phyloP scores from a whole-genome alignment of 768 basidiomycete genomes.

The Gloeopeniophorella convolvens region DNA sequence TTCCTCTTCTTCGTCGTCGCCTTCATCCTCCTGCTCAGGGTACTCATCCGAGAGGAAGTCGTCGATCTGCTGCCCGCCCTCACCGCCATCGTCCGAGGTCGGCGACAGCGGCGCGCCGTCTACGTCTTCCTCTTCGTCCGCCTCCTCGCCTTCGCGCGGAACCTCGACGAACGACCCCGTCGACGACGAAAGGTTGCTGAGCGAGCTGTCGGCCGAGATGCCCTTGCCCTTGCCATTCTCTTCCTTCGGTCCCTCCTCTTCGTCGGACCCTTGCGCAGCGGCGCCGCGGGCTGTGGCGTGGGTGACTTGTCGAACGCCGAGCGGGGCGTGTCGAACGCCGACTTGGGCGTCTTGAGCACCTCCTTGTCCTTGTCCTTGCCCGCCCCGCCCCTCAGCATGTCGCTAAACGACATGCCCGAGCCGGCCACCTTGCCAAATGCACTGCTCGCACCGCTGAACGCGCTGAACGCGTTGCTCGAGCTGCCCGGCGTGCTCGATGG shows the following conservation, averaged over 20 bases:
- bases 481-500: slow-evolving; percentile 24
- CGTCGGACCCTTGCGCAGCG: neutral
- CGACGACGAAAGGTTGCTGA: slow-evolving; percentile 13
- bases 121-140: slow-evolving; percentile 20
- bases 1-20: slow-evolving; percentile 17
- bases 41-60: slow-evolving; percentile 25
- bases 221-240: neutral
- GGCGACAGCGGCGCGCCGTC: slow-evolving; percentile 11
- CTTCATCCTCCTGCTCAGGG: slow-evolving; percentile 27
- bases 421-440: slow-evolving; percentile 39
- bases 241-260: slow-evolving; percentile 1
- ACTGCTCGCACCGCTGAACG: slow-evolving; percentile 27
- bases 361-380: slow-evolving; percentile 13
- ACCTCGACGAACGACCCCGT: slow-evolving; percentile 19
- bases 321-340: slow-evolving; percentile 2
- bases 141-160: slow-evolving; percentile 15
- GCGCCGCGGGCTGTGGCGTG: slow-evolving; percentile 6
- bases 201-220: slow-evolving; percentile 11
- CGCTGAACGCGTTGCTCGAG: slow-evolving; percentile 36
- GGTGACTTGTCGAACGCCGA: slow-evolving; percentile 9
- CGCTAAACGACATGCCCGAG: slow-evolving; percentile 49
- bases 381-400: slow-evolving; percentile 42
- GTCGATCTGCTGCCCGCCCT: slow-evolving; percentile 10
- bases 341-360: neutral
- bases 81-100: slow-evolving; percentile 15